These are phyloP conservation scores for Geotrichum bryndzae DNA, from an alignment of 1,139 yeast species.

Conservation along the genomic window DNA sequence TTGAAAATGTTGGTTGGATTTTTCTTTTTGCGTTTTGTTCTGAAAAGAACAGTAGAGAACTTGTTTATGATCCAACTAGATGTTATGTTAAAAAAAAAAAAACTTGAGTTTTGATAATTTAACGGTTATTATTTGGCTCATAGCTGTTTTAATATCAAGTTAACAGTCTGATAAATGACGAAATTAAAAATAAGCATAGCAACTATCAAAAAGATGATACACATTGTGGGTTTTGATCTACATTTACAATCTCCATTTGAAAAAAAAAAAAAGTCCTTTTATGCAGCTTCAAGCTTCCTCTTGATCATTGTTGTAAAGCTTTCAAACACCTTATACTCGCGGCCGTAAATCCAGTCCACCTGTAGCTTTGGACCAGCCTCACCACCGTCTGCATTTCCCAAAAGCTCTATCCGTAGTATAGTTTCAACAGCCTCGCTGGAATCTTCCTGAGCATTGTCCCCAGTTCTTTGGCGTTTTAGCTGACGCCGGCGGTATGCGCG, in stretches of 20 bases:
- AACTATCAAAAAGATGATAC: no score
- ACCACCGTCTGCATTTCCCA: neutral
- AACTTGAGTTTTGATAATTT: no score
- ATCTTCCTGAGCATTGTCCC: neutral
- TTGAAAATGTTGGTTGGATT: no score
- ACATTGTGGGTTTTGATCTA: neutral
- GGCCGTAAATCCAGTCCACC: constrained; percentile 9
- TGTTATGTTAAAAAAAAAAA: no score
- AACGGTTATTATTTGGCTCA: no score
- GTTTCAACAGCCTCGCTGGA: neutral
- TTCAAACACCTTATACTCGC: constrained; percentile 2
- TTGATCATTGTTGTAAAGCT: constrained; percentile 9
- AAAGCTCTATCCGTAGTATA: neutral
- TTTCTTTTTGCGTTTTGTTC: no score
- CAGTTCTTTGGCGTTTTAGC: neutral
- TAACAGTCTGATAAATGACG: no score
- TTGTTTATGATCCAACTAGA: no score
- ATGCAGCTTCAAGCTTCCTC: constrained; percentile 3
- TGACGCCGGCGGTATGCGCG: constrained; percentile 30
- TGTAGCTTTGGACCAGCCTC: neutral
- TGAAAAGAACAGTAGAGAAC: no score
- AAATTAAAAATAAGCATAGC: no score
- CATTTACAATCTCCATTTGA: neutral
- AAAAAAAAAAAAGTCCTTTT: neutral
- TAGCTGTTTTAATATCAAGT: no score